Conservation (phyloP, 176 grass and related monocot genomes). For the Juncus effusus region DNA sequence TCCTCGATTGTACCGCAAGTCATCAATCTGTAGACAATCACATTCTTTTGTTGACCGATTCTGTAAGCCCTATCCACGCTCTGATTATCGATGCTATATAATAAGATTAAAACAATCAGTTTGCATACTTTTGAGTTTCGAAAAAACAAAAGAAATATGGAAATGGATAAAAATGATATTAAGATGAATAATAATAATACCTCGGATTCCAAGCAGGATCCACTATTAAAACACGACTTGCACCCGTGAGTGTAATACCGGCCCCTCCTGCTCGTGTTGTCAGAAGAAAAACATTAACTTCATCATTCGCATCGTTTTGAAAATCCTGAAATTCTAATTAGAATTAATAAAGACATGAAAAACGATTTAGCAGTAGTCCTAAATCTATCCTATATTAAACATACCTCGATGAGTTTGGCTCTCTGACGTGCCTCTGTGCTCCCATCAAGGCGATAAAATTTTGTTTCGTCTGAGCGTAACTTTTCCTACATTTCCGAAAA, state of each 20-base stretch:
- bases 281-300: constrained; percentile 83
- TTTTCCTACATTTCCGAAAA: constrained; percentile 47
- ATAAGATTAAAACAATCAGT: constrained; percentile 12
- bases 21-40: constrained; percentile 83
- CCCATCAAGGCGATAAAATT: constrained; percentile 84
- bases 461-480: constrained; percentile 57
- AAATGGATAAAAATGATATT: too few species aligned
- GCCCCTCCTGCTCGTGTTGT: constrained; percentile 90
- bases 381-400: constrained; percentile 23
- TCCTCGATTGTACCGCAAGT: constrained; percentile 89
- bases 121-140: too few species aligned
- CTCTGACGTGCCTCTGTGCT: constrained; percentile 60
- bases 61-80: constrained; percentile 83
- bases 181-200: too few species aligned
- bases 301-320: constrained; percentile 60
- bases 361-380: constrained; percentile 20
- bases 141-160: too few species aligned
- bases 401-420: constrained; percentile 77
- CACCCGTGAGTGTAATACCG: constrained; percentile 92
- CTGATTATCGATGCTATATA: constrained; percentile 76
- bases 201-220: constrained; percentile 98
- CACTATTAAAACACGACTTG: constrained; percentile 82
- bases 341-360: constrained; percentile 19
- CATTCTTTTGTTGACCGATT: constrained; percentile 82
- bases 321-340: constrained; percentile 59